Evolutionary conservation across 106 monocot species (phyloP).

Genomic region (Iris macrosiphon): DNA sequence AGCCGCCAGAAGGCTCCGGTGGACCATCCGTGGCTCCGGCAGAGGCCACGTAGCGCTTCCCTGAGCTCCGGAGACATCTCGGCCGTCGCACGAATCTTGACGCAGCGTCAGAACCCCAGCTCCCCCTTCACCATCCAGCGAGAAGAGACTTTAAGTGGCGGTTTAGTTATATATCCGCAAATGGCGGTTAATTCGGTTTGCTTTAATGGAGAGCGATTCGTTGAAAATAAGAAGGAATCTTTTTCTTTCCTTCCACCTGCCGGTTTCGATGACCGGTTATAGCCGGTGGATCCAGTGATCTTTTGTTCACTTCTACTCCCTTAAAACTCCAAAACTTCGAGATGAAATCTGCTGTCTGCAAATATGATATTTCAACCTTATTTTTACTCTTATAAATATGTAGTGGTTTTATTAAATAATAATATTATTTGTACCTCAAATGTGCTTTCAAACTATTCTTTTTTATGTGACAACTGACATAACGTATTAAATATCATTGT

Average conservation of each 20-base stretch:
- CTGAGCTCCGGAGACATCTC: not conserved
- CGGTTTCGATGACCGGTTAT: not conserved
- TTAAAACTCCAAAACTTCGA: too few species aligned
- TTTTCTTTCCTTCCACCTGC: not conserved
- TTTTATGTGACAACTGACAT: too few species aligned
- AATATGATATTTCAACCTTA: too few species aligned
- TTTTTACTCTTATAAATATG: too few species aligned
- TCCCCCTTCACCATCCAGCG: not conserved
- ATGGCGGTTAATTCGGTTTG: not conserved
- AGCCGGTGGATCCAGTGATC: not conserved
- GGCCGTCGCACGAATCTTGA: not conserved
- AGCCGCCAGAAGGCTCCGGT: constrained; percentile 2
- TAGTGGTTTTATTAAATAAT: too few species aligned
- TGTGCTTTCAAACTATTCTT: too few species aligned
- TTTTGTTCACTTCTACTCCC: too few species aligned
- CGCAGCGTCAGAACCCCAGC: not conserved
- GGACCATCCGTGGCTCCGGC: not conserved
- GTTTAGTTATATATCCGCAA: too few species aligned
- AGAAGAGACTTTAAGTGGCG: not conserved
- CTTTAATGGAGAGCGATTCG: not conserved
- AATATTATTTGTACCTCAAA: too few species aligned
- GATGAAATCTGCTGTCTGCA: too few species aligned
- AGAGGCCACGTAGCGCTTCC: not conserved
- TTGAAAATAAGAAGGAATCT: not conserved
- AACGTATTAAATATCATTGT: too few species aligned